Base-by-base conservation (phyloP, 2,329 filamentous ascomycete genomes). In the Talaromyces amestolkiae region DNA sequence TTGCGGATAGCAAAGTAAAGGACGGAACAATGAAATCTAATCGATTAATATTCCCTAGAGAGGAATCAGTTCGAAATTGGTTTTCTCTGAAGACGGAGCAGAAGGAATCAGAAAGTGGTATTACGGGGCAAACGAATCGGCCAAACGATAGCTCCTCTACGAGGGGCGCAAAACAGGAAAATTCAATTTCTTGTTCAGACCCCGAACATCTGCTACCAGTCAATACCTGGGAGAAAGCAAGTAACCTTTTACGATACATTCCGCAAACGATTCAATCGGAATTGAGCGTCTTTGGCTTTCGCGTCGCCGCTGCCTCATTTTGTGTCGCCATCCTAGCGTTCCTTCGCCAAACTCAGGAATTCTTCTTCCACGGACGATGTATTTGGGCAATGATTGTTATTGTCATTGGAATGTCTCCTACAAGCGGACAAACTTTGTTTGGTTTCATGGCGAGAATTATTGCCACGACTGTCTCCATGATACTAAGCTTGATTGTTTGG, bases 301-400 rank as follows among this genome's bases (percentile, higher is more conserved):
- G 91, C 13, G 88, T 86, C 19, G 89, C 89, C 0, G 88, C 86
- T 69, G 91, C 90, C 0, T 92, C 89, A 0, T 87, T 93, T 84
- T 89, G 86, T 2, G 81, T 93, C 49, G 90, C 85, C 0, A 85
- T 93, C 59, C 74, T 91, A 2, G 87, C 84, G 0, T 92, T 86
- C 72, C 79, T 93, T 7, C 80, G 83, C 45, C 73, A 84, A 24
- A 89, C 89, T 0, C 86, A 91, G 69, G 69, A 70, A 0, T 93
- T 92, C 73, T 93, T 91, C 73, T 82, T 86, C 6, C 78, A 86
- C 61, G 87, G 93, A 71, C 82, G 91, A 22, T 78, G 92, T 1
- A 85, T 93, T 7, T 93, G 91, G 91, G 88, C 89, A 2, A 85
- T 92, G 83, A 90, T 93, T 68, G 91, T 92, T 78, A 82, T 89